These are phyloP conservation scores for Lactarius quietus DNA, from an alignment of 768 basidiomycete species.

Conservation along the genomic window DNA sequence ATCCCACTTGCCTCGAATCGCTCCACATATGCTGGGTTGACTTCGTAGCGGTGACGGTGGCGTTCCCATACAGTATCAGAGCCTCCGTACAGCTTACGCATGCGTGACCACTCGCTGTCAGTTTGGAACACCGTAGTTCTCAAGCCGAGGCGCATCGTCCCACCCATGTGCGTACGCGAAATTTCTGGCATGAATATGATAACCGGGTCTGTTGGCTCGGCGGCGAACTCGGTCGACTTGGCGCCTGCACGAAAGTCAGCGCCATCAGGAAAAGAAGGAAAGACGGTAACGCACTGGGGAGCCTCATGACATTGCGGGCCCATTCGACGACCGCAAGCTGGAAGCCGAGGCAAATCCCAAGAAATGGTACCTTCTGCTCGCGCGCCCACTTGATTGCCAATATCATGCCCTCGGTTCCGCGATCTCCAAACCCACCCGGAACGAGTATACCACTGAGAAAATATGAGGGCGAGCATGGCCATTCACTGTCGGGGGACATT, in stretches of 20 bases:
- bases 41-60: slow-evolving; percentile 94
- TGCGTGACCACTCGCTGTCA: slow-evolving; percentile 68
- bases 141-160: slow-evolving; percentile 99
- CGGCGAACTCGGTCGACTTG: slow-evolving; percentile 77
- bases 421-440: slow-evolving; percentile 91
- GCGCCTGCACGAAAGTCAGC: slow-evolving; percentile 52
- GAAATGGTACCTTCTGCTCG: slow-evolving; percentile 91
- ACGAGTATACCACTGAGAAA: slow-evolving; percentile 83
- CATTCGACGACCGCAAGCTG: slow-evolving; percentile 96
- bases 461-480: slow-evolving; percentile 18
- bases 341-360: slow-evolving; percentile 97
- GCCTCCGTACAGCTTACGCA: slow-evolving; percentile 80
- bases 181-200: slow-evolving; percentile 99
- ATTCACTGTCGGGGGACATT: slow-evolving; percentile 30
- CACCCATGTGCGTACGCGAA: slow-evolving; percentile 96
- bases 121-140: slow-evolving; percentile 90
- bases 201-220: slow-evolving; percentile 60
- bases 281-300: slow-evolving; percentile 49
- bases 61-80: slow-evolving; percentile 87
- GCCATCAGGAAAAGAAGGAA: not conserved
- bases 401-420: slow-evolving; percentile 97
- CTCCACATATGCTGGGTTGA: slow-evolving; percentile 85
- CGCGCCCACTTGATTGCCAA: slow-evolving; percentile 96
- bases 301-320: slow-evolving; percentile 77
- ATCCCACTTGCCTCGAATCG: slow-evolving; percentile 69